phyloP scores from a whole-genome alignment of 495 filamentous ascomycete species.

The Gamarada debralockiae region DNA sequence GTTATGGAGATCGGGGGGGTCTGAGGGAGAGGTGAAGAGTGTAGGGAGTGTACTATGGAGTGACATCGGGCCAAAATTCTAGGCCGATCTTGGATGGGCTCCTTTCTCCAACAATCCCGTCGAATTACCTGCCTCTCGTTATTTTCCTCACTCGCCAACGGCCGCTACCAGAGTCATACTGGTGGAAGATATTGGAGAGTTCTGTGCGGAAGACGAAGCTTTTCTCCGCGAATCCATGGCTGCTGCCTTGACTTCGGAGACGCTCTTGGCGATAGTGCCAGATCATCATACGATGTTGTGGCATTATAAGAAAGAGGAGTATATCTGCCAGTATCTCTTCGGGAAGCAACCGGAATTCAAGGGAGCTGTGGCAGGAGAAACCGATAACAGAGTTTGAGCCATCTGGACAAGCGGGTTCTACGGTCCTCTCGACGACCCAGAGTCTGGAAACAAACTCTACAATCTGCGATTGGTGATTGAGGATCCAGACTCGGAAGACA shows the following conservation, averaged over 20 bases:
- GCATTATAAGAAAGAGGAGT: slow-evolving; percentile 86
- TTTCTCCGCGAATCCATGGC: slow-evolving; percentile 37
- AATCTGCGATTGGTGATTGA: slow-evolving; percentile 76
- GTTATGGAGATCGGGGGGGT: slow-evolving; percentile 1
- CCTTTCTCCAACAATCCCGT: slow-evolving; percentile 58
- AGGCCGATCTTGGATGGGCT: slow-evolving; percentile 75
- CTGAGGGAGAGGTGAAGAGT: slow-evolving; percentile 49
- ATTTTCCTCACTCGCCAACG: too few species aligned
- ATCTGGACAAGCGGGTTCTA: slow-evolving; percentile 75
- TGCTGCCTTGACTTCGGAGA: slow-evolving; percentile 25
- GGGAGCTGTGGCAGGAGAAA: slow-evolving; percentile 57
- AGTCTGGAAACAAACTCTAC: slow-evolving; percentile 61
- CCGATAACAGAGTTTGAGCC: slow-evolving; percentile 62
- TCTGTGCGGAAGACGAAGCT: slow-evolving; percentile 43
- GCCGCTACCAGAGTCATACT: neutral
- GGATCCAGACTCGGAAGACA: slow-evolving; percentile 34
- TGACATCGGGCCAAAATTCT: slow-evolving; percentile 89
- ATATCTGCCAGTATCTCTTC: slow-evolving; percentile 55
- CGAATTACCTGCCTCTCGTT: slow-evolving; percentile 49
- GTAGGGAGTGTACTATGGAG: slow-evolving; percentile 65
- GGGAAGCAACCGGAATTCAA: slow-evolving; percentile 52
- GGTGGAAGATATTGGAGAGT: neutral
- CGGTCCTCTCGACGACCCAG: slow-evolving; percentile 26
- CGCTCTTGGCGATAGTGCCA: slow-evolving; percentile 65
- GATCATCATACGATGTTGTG: slow-evolving; percentile 72